A percentile compares a stretch with the other conserved stretches of the same genome.
These are phyloP conservation scores for Domatiomyces globalis DNA, from an alignment of 2,329 filamentous ascomycete genomes.

Conservation along the genomic window DNA sequence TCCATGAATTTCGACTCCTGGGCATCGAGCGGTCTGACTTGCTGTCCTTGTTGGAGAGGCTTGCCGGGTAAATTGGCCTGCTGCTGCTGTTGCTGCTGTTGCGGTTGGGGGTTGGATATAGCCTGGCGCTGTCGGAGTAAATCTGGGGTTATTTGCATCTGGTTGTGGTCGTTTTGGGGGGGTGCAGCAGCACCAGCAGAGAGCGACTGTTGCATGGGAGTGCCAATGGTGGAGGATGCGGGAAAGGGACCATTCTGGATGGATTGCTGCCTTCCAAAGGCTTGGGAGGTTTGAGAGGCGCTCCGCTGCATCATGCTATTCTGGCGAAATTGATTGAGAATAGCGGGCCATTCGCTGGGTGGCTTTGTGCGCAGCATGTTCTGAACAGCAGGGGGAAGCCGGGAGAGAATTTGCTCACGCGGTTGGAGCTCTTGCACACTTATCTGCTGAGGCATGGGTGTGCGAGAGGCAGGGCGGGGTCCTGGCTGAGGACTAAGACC, in stretches of 20 bases:
- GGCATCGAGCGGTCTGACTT: conserved; percentile 5
- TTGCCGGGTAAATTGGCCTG: conserved; percentile 8
- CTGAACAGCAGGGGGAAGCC: conserved; percentile 13
- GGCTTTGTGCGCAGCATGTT: conserved; percentile 11
- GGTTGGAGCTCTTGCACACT: conserved; percentile 12
- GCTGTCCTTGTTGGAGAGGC: conserved; percentile 6
- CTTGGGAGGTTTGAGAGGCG: conserved; percentile 16
- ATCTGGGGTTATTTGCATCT: conserved; percentile 10
- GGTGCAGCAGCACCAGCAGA: conserved; percentile 13
- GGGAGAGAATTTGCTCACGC: conserved; percentile 11
- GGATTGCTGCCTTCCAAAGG: not conserved
- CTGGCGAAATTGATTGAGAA: conserved; percentile 15
- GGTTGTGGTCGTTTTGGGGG: conserved; percentile 7
- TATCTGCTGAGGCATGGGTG: conserved; percentile 13
- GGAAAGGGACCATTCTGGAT: not conserved
- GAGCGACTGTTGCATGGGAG: conserved; percentile 16
- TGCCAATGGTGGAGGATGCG: not conserved
- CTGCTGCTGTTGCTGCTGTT: conserved; percentile 22
- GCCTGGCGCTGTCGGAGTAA: conserved; percentile 15
- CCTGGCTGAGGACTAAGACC: conserved; percentile 11
- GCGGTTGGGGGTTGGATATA: conserved; percentile 6
- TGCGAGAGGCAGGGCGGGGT: conserved; percentile 11
- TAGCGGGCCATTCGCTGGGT: conserved; percentile 12
- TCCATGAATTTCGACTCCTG: conserved; percentile 17
- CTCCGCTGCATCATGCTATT: conserved; percentile 14